Base-by-base conservation (phyloP, 345 rosid species). In the Linum trigynum region DNA sequence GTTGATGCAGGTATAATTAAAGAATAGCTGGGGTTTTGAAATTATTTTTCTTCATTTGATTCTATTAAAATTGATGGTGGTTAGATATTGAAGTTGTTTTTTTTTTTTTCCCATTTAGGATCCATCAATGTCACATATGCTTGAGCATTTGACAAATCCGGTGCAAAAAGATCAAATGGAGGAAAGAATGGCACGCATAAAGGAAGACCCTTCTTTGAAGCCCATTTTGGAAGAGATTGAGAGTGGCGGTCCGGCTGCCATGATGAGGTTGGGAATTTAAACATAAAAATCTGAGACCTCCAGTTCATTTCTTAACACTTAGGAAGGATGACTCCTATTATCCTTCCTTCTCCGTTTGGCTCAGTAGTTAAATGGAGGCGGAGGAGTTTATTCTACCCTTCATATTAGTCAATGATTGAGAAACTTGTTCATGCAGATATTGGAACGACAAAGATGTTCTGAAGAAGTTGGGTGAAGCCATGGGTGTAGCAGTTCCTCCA, bases 401-500 rank as follows among this genome's bases (percentile, higher is more conserved):
- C 7, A 48, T 48, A 12, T 48, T 60, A 43, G 39, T 70, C 40
- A 65, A 57, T 61, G 16, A 66, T 10, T 65, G 32, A 51, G 42
- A 42, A 6, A 51, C 56, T 74, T 78, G 35, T 61, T 68, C 58
- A 39, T 39, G 5, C 72, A 90, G 99, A 89, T 90, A 94, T 77
- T 90, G 99, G 99, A 88, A 90, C 72, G 97, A 90, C 72, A 86
- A 89, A 76, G 96, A 86, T 0, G 96, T 90, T 58, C 74, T 88
- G 77, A 81, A 85, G 77, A 90, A 90, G 83, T 82, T 94, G 75
- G 99, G 99, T 61, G 95, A 94, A 84, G 97, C 99, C 66, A 94
- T 94, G 97, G 97, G 99, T 62, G 83, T 90, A 68, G 86, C 95
- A 35, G 84, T 73, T 77, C 66, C 69, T 41, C 92, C 83, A 61